Evolutionary conservation across 345 rosid genomes (phyloP).

Genomic region (Salix suchowensis): DNA sequence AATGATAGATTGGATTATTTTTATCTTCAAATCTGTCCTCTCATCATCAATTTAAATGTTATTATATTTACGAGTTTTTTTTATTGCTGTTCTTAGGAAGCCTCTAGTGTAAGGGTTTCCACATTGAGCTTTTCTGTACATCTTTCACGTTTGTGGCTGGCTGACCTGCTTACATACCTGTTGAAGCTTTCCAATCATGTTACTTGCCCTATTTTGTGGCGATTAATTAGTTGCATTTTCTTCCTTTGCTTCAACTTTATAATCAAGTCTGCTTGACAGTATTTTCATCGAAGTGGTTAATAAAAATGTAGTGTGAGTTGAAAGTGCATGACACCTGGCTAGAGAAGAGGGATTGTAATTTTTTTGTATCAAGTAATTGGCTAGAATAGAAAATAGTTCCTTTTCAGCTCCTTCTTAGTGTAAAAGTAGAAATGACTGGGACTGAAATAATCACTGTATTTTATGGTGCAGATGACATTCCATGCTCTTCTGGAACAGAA

Average conservation of each 20-base stretch:
- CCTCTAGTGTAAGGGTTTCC: neutral
- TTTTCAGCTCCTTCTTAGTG: neutral
- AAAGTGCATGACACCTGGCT: neutral
- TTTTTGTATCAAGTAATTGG: neutral
- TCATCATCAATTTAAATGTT: neutral
- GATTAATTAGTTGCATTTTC: neutral
- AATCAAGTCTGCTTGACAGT: neutral
- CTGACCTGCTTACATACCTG: neutral
- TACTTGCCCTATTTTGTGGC: neutral
- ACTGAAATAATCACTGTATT: neutral
- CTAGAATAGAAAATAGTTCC: neutral
- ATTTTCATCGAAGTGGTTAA: too few relatives aligned
- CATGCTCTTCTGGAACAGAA: constrained; percentile 36
- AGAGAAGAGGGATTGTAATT: neutral
- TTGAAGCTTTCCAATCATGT: neutral
- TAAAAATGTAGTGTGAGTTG: neutral
- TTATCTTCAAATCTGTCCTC: neutral
- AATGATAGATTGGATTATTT: neutral
- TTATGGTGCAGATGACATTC: constrained; percentile 40
- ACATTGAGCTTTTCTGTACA: neutral
- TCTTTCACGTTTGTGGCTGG: neutral
- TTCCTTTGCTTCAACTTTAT: neutral
- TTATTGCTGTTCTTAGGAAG: neutral
- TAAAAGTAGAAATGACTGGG: neutral
- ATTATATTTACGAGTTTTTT: neutral